Percentiles rank a stretch among this genome's conserved stretches.
phyloP scores from a whole-genome alignment of 768 basidiomycete species.

The Xerocomellus chrysenteron region DNA sequence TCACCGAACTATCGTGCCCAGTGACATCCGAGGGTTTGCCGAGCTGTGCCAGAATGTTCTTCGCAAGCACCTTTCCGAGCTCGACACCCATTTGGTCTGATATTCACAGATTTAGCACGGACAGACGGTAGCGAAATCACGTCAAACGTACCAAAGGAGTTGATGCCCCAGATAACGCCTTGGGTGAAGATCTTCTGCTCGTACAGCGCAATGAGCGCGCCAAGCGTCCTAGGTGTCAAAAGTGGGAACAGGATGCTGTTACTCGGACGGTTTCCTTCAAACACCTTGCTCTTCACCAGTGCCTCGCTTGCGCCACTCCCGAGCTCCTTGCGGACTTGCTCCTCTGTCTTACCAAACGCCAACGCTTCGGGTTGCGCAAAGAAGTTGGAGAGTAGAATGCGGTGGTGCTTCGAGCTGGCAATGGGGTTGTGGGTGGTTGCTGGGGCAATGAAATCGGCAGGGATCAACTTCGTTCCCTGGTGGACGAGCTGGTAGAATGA shows the following conservation, averaged over 20 bases:
- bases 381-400: conserved; percentile 96
- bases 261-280: conserved; percentile 95
- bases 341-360: conserved; percentile 96
- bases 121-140: not conserved
- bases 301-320: conserved; percentile 74
- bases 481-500: conserved; percentile 99
- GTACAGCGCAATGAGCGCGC: conserved; percentile 85
- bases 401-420: conserved; percentile 85
- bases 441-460: conserved; percentile 90
- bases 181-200: conserved; percentile 99
- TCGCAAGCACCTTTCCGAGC: conserved; percentile 95
- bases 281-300: conserved; percentile 94
- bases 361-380: conserved; percentile 98
- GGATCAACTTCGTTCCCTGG: conserved; percentile 91
- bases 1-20: conserved; percentile 84
- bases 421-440: conserved; percentile 90
- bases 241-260: conserved; percentile 95
- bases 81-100: conserved; percentile 99
- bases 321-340: conserved; percentile 71
- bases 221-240: conserved; percentile 86
- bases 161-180: conserved; percentile 97
- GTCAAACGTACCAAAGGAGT: conserved; percentile 80
- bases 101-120: not conserved
- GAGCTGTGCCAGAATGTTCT: conserved; percentile 91
- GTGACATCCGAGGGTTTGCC: conserved; percentile 73